These are phyloP conservation scores for Coprinellus micaceus DNA, from an alignment of 768 basidiomycete species.

Conservation along the genomic window DNA sequence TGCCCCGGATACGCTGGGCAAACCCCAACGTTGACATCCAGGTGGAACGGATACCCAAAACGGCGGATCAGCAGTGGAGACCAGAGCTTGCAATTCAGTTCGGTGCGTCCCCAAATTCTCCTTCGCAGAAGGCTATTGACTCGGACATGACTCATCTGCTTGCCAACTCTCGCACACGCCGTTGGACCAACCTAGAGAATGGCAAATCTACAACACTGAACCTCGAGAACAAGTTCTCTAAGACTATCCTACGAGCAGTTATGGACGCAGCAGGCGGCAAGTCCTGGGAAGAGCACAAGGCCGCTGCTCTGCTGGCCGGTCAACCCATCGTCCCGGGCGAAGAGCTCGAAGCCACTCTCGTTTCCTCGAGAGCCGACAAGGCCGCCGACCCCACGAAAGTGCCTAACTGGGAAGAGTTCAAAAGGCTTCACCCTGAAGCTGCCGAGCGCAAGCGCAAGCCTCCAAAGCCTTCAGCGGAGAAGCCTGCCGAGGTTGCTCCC, in stretches of 20 bases:
- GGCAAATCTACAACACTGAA: conserved; percentile 47
- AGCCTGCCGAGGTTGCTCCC: no score
- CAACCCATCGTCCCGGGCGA: conserved; percentile 48
- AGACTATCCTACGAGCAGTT: conserved; percentile 61
- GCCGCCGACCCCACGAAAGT: neutral
- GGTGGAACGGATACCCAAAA: conserved; percentile 53
- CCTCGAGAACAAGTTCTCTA: conserved; percentile 68
- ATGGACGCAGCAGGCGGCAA: conserved; percentile 65
- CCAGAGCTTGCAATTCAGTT: conserved; percentile 62
- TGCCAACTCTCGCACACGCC: neutral
- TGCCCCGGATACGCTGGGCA: conserved; percentile 73
- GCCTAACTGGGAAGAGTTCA: neutral
- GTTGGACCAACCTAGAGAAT: conserved; percentile 34
- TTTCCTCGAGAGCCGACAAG: neutral
- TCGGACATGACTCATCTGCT: neutral
- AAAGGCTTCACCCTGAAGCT: neutral
- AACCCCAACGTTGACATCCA: conserved; percentile 66
- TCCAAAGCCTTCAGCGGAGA: no score
- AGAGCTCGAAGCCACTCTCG: conserved; percentile 18
- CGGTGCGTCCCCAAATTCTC: conserved; percentile 41
- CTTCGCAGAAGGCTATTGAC: neutral
- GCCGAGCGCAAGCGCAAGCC: neutral
- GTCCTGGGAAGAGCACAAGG: conserved; percentile 55
- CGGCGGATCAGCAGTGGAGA: conserved; percentile 50
- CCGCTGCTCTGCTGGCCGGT: conserved; percentile 42